These are phyloP conservation scores for Penicillium sp. DNA, from an alignment of 2,329 filamentous ascomycete species.

Conservation along the genomic window DNA sequence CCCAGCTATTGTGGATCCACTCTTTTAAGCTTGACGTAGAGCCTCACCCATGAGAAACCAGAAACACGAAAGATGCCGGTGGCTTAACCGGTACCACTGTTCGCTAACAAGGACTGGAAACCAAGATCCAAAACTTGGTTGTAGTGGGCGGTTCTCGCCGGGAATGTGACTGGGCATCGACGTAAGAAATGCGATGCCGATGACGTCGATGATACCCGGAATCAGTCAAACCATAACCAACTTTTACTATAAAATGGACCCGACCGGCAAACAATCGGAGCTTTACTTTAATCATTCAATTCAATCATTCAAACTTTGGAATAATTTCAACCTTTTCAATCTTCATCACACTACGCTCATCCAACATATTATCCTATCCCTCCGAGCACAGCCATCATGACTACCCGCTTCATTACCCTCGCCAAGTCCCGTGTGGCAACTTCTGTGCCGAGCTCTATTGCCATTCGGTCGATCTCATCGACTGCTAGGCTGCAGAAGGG, in stretches of 20 bases:
- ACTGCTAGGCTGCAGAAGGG: conserved; percentile 51
- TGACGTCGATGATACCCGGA: conserved; percentile 20
- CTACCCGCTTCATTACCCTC: conserved; percentile 33
- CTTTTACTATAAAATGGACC: conserved; percentile 6
- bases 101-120: neutral
- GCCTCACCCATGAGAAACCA: neutral
- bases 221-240: conserved; percentile 7
- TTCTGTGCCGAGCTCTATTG: conserved; percentile 18
- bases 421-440: conserved; percentile 19
- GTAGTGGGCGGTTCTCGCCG: neutral
- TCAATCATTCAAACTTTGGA: neutral
- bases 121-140: neutral
- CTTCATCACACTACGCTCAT: neutral
- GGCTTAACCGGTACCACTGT: neutral
- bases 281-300: neutral
- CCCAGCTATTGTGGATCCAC: neutral
- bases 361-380: neutral
- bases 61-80: neutral
- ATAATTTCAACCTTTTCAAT: neutral
- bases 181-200: conserved; percentile 25
- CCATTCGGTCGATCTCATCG: conserved; percentile 51
- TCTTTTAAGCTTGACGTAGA: neutral
- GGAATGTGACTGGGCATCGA: conserved; percentile 25
- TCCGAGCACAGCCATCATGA: conserved; percentile 12
- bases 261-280: neutral